A percentile compares a stretch with the other conserved stretches of the same genome.
phyloP scores from a whole-genome alignment of 805 yeast genomes.

The Naumovozyma castellii region DNA sequence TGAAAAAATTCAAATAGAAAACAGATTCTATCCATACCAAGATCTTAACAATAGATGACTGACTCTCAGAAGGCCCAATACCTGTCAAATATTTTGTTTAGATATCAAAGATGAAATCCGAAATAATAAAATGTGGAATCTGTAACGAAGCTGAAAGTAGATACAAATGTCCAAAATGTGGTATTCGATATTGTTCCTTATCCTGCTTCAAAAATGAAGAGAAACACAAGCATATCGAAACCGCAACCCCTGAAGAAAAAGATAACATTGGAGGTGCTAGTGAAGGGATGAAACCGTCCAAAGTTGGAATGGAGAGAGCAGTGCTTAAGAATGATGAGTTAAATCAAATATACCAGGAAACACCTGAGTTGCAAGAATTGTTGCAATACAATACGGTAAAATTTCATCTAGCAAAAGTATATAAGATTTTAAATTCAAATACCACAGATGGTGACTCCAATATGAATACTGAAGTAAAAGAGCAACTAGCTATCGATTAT shows the following conservation, averaged over 20 bases:
- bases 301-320: neutral
- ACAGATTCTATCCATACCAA: neutral
- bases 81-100: too few relatives aligned
- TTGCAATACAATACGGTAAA: conserved; percentile 41
- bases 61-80: too few relatives aligned
- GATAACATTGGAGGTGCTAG: neutral
- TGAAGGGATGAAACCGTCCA: conserved; percentile 2
- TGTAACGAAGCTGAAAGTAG: conserved; percentile 30
- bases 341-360: conserved; percentile 28
- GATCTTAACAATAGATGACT: too few relatives aligned
- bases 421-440: conserved; percentile 34
- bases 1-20: neutral
- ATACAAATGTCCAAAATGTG: conserved; percentile 43
- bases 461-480: conserved; percentile 30
- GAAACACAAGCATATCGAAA: conserved; percentile 27
- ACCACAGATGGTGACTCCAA: conserved; percentile 8
- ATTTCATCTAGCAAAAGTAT: conserved; percentile 43
- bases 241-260: conserved; percentile 27
- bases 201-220: conserved; percentile 38
- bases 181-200: conserved; percentile 45
- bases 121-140: conserved; percentile 32
- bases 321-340: conserved; percentile 14
- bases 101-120: too few relatives aligned
- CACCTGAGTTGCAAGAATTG: conserved; percentile 35
- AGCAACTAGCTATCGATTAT: conserved; percentile 48